phyloP scores from a whole-genome alignment of 352 stramenopile species.

The Phytophthora colocasiae region DNA sequence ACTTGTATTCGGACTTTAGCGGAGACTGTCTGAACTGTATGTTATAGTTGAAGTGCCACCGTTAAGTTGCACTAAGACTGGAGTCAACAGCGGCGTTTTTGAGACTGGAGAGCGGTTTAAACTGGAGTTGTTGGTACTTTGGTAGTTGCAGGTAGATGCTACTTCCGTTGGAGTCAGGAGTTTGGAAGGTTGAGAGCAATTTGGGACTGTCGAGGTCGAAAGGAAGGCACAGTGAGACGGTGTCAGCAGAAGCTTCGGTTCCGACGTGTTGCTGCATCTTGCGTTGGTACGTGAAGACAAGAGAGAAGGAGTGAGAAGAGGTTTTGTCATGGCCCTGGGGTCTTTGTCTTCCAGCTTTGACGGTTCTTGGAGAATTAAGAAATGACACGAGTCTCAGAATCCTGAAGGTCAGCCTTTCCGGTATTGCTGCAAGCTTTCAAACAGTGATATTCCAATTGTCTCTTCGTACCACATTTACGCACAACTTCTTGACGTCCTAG shows the following conservation, averaged over 20 bases:
- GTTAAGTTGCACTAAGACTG: slow-evolving; percentile 7
- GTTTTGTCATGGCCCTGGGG: neutral
- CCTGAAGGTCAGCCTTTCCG: neutral
- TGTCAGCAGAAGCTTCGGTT: neutral
- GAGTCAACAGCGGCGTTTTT: slow-evolving; percentile 7
- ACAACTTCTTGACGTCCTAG: slow-evolving; percentile 15
- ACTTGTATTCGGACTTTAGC: slow-evolving; percentile 17
- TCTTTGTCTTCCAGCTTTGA: neutral
- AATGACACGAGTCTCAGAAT: slow-evolving; percentile 1
- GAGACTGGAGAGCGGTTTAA: neutral
- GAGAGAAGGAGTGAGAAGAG: neutral
- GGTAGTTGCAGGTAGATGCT: neutral
- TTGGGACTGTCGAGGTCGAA: neutral
- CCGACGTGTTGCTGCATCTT: neutral
- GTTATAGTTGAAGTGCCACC: neutral
- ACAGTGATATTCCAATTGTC: neutral
- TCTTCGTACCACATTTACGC: too few species aligned
- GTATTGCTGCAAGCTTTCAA: slow-evolving; percentile 2
- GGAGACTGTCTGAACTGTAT: slow-evolving; percentile 1
- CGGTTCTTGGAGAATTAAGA: neutral
- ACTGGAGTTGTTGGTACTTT: too few species aligned
- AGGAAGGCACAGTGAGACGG: neutral
- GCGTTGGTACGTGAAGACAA: neutral
- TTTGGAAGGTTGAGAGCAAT: neutral
- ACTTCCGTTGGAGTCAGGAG: slow-evolving; percentile 9